These are phyloP conservation scores for Colletotrichum musicola DNA, from an alignment of 2,329 filamentous ascomycete genomes.

Conservation along the genomic window DNA sequence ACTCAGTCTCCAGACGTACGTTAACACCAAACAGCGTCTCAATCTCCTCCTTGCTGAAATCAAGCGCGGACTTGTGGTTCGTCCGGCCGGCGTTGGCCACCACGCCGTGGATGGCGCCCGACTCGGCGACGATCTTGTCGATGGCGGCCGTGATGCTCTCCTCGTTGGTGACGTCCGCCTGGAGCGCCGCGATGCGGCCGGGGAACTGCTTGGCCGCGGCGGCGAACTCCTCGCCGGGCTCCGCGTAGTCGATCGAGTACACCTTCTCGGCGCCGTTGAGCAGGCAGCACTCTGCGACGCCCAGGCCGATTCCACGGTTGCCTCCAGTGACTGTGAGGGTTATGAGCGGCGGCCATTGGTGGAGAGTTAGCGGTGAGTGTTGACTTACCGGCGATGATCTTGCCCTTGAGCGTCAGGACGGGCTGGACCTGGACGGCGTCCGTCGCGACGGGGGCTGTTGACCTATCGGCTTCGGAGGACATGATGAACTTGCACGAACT, in stretches of 20 bases:
- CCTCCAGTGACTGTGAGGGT: constrained; percentile 52
- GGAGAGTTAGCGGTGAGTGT: not conserved
- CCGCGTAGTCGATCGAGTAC: constrained; percentile 50
- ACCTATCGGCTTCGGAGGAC: constrained; percentile 1
- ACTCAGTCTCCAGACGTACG: constrained; percentile 1
- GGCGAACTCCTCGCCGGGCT: constrained; percentile 43
- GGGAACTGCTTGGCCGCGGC: constrained; percentile 48
- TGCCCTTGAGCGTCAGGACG: constrained; percentile 48
- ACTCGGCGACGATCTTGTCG: constrained; percentile 57
- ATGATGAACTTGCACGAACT: not conserved
- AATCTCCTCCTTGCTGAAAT: constrained; percentile 50
- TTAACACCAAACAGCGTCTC: constrained; percentile 45
- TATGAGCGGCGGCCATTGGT: not conserved
- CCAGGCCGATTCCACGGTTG: constrained; percentile 59
- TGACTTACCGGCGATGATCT: constrained; percentile 53
- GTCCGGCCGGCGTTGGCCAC: constrained; percentile 64
- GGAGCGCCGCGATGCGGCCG: constrained; percentile 53
- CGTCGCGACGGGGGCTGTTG: not conserved
- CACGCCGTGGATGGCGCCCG: constrained; percentile 61
- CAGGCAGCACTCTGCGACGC: constrained; percentile 61
- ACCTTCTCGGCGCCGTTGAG: constrained; percentile 56
- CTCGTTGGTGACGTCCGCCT: constrained; percentile 62
- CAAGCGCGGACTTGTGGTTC: constrained; percentile 64
- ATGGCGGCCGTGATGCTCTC: constrained; percentile 57
- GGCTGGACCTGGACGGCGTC: constrained; percentile 26